Percentiles rank a stretch among this genome's conserved stretches.
These are phyloP conservation scores for Prototheca stagnorum DNA, from an alignment of 163 green algal genomes.

Conservation along the genomic window DNA sequence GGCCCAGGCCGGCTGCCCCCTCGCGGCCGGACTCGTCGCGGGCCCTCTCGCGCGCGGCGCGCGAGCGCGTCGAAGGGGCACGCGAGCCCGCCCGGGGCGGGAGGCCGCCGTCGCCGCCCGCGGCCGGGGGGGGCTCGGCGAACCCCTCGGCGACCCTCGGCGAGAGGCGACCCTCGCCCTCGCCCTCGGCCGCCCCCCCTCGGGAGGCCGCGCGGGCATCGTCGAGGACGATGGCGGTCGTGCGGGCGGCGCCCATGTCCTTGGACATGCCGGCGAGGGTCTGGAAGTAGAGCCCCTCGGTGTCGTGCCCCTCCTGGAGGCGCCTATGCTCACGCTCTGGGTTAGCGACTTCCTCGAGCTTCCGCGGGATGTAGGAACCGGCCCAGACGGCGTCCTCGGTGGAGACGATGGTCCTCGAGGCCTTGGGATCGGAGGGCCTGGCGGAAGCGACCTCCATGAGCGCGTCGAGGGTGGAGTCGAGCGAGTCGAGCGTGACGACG, in stretches of 20 bases:
- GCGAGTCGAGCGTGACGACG: slow-evolving; percentile 47
- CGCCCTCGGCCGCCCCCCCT: slow-evolving; percentile 1
- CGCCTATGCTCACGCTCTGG: slow-evolving; percentile 67
- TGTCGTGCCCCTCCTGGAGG: slow-evolving; percentile 20
- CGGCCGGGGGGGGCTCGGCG: too few species aligned
- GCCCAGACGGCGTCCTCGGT: slow-evolving; percentile 4
- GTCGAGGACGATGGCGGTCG: slow-evolving; percentile 7
- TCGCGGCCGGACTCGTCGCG: not conserved
- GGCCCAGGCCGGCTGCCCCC: too few species aligned
- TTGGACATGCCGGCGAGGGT: slow-evolving; percentile 49
- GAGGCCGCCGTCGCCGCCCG: too few species aligned
- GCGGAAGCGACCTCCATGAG: slow-evolving; percentile 43
- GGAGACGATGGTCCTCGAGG: not conserved
- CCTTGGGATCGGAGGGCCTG: slow-evolving; percentile 2
- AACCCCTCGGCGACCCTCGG: slow-evolving; percentile 1
- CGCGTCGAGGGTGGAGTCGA: slow-evolving; percentile 51
- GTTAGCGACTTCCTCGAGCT: slow-evolving; percentile 74
- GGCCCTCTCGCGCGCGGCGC: too few species aligned
- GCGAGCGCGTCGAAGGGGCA: too few species aligned
- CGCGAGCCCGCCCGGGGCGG: too few species aligned
- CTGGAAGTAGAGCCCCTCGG: slow-evolving; percentile 85
- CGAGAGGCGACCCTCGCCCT: not conserved
- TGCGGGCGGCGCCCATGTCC: slow-evolving; percentile 43
- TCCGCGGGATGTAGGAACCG: slow-evolving; percentile 73
- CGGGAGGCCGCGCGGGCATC: not conserved